Percentiles rank a stretch among this genome's conserved stretches.
phyloP scores from a whole-genome alignment of 805 yeast genomes.

The Barnettozyma vustinii region DNA sequence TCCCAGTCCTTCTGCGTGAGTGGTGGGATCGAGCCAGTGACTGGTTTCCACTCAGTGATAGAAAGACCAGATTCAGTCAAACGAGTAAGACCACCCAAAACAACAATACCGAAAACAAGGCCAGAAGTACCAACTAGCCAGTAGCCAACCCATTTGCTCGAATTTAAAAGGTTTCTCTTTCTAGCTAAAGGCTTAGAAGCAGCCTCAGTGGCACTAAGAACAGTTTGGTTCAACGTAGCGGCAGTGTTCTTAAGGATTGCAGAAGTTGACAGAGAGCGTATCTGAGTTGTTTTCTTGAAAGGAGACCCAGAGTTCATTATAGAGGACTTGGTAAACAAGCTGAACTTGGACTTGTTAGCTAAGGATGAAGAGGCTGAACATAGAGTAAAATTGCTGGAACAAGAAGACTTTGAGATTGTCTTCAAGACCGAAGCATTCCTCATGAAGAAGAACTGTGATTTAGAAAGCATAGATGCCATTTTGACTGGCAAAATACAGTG shows the following conservation, averaged over 20 bases:
- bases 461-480: constrained; percentile 32
- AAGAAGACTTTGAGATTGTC: constrained; percentile 19
- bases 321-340: constrained; percentile 1
- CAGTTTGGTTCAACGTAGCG: neutral
- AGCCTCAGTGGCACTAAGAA: constrained; percentile 1
- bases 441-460: constrained; percentile 54
- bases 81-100: constrained; percentile 94
- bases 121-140: constrained; percentile 87
- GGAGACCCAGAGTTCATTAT: neutral
- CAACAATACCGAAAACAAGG: constrained; percentile 89
- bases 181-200: constrained; percentile 1
- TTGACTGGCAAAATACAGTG: neutral
- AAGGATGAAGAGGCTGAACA: neutral
- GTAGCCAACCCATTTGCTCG: constrained; percentile 63
- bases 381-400: constrained; percentile 18
- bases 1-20: constrained; percentile 77
- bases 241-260: constrained; percentile 4
- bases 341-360: constrained; percentile 1
- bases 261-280: constrained; percentile 11
- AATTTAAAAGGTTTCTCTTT: constrained; percentile 18
- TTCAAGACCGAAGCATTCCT: constrained; percentile 44
- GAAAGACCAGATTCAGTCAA: constrained; percentile 93
- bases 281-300: constrained; percentile 2
- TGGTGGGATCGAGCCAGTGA: constrained; percentile 94
- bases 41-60: constrained; percentile 98